A percentile compares a stretch with the other conserved stretches of the same genome.
Conservation (phyloP, 768 basidiomycete genomes). For the Russula olivacea region DNA sequence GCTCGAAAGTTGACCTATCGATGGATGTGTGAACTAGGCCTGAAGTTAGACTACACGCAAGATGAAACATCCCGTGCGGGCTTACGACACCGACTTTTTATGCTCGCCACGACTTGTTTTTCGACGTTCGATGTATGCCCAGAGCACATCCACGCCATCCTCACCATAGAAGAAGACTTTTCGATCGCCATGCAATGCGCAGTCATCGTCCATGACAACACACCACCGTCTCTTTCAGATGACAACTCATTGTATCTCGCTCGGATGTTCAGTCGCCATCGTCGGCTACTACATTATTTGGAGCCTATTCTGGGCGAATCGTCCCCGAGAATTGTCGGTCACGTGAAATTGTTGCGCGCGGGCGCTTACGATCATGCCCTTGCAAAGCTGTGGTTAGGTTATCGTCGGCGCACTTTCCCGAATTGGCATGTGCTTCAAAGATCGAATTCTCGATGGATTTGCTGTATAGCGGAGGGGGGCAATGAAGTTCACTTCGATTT, state of each 20-base stretch:
- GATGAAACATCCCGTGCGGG: not conserved
- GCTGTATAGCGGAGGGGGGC: not conserved
- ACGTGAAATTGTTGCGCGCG: not conserved
- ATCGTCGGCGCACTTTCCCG: not conserved
- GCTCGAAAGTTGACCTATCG: conserved; percentile 6
- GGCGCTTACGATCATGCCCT: conserved; percentile 1
- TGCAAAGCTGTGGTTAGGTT: not conserved
- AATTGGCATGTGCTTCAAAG: conserved; percentile 4
- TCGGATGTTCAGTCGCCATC: conserved; percentile 5
- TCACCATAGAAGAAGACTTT: not conserved
- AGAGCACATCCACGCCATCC: not conserved
- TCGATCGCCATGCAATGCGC: conserved; percentile 13
- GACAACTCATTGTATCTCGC: not conserved
- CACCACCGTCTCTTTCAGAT: not conserved
- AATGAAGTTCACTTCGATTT: conserved; percentile 37
- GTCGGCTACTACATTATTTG: conserved; percentile 1
- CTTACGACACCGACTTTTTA: conserved; percentile 10
- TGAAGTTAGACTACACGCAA: conserved; percentile 4
- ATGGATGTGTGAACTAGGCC: conserved; percentile 5
- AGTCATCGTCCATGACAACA: conserved; percentile 6
- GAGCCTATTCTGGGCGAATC: conserved; percentile 2
- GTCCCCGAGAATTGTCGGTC: not conserved
- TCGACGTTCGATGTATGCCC: conserved; percentile 13
- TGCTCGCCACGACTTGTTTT: conserved; percentile 12
- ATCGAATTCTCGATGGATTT: conserved; percentile 14